Percentiles rank a stretch among this genome's conserved stretches.
These are phyloP conservation scores for Persicaria tinctoria DNA, from an alignment of 148 eudicot genomes.

Conservation along the genomic window DNA sequence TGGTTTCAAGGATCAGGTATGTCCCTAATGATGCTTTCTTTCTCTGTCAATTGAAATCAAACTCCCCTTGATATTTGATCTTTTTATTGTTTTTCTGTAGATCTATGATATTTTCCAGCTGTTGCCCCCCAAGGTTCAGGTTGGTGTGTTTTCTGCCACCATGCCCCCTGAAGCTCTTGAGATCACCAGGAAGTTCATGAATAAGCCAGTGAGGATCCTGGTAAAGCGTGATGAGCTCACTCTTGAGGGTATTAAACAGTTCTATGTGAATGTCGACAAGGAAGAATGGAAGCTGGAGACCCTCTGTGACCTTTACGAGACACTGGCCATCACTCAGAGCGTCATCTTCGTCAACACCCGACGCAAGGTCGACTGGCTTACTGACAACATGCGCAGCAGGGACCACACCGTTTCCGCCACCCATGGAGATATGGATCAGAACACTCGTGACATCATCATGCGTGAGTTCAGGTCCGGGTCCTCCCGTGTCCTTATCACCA, in stretches of 20 bases:
- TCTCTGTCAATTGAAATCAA: background rate
- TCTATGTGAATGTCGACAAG: slow-evolving; percentile 38
- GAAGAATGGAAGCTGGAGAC: slow-evolving; percentile 55
- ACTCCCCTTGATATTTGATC: background rate
- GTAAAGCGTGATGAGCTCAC: slow-evolving; percentile 50
- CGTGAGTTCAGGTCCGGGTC: slow-evolving; percentile 41
- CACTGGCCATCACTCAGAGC: slow-evolving; percentile 45
- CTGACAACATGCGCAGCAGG: slow-evolving; percentile 39
- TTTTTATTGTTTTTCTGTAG: slow-evolving; percentile 14
- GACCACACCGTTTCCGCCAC: slow-evolving; percentile 52
- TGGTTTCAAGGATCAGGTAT: slow-evolving; percentile 47
- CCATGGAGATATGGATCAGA: slow-evolving; percentile 50
- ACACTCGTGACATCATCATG: slow-evolving; percentile 40
- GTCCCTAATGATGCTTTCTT: background rate
- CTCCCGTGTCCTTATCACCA: slow-evolving; percentile 45
- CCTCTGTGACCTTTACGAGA: slow-evolving; percentile 44
- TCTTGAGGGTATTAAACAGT: slow-evolving; percentile 46
- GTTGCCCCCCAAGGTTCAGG: slow-evolving; percentile 39
- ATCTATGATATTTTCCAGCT: slow-evolving; percentile 46
- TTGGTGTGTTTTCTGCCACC: slow-evolving; percentile 48
- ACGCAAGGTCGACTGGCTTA: slow-evolving; percentile 48
- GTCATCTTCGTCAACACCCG: slow-evolving; percentile 49
- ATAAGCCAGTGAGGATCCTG: slow-evolving; percentile 41
- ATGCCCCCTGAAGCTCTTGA: slow-evolving; percentile 57
- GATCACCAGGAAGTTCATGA: slow-evolving; percentile 45